Percentiles rank a stretch among this genome's conserved stretches.
These are phyloP conservation scores for Globisporangium sylvaticum DNA, from an alignment of 352 stramenopile species.

Conservation along the genomic window DNA sequence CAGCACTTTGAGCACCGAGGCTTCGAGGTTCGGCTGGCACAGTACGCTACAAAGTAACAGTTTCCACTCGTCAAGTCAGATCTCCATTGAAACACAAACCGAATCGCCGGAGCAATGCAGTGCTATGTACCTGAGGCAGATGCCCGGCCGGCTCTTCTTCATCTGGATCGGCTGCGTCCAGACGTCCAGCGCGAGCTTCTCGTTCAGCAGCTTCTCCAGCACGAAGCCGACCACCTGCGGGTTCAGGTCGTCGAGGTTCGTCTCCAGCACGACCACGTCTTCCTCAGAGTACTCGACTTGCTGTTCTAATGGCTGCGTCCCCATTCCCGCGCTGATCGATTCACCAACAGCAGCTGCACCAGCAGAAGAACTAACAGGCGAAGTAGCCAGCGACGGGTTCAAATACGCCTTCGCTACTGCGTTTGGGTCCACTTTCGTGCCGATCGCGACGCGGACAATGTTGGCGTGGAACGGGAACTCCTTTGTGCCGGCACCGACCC, in stretches of 20 bases:
- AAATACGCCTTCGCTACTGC: constrained; percentile 29
- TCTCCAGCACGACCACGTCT: constrained; percentile 79
- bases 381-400: constrained; percentile 15
- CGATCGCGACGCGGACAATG: constrained; percentile 87
- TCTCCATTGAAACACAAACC: background rate
- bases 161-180: constrained; percentile 89
- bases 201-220: constrained; percentile 57
- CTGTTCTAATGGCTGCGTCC: background rate
- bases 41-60: constrained; percentile 49
- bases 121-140: constrained; percentile 61
- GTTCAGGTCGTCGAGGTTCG: constrained; percentile 91
- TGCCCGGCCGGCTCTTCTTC: constrained; percentile 87
- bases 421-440: constrained; percentile 40
- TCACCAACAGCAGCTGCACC: background rate
- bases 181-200: constrained; percentile 68
- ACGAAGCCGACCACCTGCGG: constrained; percentile 81
- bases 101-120: no score
- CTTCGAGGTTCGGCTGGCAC: constrained; percentile 56
- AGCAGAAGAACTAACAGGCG: background rate
- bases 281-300: constrained; percentile 21
- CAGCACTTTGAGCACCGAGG: constrained; percentile 46
- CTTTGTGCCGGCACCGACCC: constrained; percentile 84
- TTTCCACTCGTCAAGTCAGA: background rate
- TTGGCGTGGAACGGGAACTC: constrained; percentile 88
- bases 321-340: background rate